Percentiles rank a stretch among this genome's conserved stretches.
Evolutionary conservation across 208 protist genomes (phyloP).

Genomic region (Trypanosoma caninum): DNA sequence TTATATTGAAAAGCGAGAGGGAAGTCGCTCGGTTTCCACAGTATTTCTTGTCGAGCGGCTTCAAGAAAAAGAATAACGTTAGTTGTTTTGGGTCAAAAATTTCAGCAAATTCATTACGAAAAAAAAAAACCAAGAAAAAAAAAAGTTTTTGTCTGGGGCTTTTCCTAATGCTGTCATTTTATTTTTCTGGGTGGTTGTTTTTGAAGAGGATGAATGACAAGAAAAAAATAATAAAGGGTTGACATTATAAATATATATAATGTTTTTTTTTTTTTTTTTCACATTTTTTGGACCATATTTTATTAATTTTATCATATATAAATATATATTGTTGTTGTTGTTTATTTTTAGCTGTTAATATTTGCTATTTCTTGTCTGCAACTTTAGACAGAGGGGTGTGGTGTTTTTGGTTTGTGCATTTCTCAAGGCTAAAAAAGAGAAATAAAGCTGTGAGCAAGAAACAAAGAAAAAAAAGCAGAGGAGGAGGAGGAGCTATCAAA

Average conservation of each 20-base stretch:
- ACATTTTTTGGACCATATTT: too few species aligned
- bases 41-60: slow-evolving; percentile 29
- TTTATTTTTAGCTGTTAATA: too few species aligned
- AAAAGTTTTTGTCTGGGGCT: not conserved
- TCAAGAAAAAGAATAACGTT: slow-evolving; percentile 15
- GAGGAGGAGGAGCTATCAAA: too few species aligned
- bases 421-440: too few species aligned
- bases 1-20: slow-evolving; percentile 27
- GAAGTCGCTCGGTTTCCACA: slow-evolving; percentile 7
- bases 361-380: too few species aligned
- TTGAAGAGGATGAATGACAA: not conserved
- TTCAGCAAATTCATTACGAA: not conserved
- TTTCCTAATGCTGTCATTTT: not conserved
- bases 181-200: not conserved
- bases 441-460: too few species aligned
- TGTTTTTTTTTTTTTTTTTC: not conserved
- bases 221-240: not conserved
- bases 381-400: too few species aligned
- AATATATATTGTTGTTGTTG: too few species aligned
- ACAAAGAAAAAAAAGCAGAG: too few species aligned
- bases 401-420: too few species aligned
- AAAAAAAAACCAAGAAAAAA: not conserved
- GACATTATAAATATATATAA: not conserved
- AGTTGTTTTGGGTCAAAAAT: not conserved
- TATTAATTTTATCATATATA: too few species aligned